phyloP scores from a whole-genome alignment of 345 rosid species.

The Eucalyptus curtisii region DNA sequence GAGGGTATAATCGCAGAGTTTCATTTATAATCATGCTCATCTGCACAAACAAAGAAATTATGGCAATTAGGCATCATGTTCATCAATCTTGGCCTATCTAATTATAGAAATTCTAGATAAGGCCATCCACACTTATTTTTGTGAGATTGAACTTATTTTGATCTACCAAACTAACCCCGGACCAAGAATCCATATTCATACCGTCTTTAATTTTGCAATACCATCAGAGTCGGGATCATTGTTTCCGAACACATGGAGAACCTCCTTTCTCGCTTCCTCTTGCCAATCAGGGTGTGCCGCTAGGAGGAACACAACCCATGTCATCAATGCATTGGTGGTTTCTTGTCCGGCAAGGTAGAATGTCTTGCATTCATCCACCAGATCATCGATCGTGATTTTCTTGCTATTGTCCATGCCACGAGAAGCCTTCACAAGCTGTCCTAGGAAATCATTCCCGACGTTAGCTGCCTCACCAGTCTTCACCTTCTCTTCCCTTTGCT shows the following conservation, averaged over 20 bases:
- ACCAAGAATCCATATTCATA: background rate
- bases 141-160: background rate
- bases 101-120: background rate
- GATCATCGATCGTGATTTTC: slow-evolving; percentile 12
- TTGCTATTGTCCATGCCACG: background rate
- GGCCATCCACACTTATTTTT: background rate
- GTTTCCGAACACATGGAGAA: slow-evolving; percentile 9
- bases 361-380: slow-evolving; percentile 27
- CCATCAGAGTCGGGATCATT: slow-evolving; percentile 9
- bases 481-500: slow-evolving; percentile 5
- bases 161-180: background rate
- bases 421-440: slow-evolving; percentile 8
- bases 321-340: slow-evolving; percentile 1
- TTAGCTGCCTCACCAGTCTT: background rate
- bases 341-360: slow-evolving; percentile 22
- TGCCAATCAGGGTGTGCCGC: slow-evolving; percentile 33
- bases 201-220: slow-evolving; percentile 13
- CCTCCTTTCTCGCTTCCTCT: slow-evolving; percentile 27
- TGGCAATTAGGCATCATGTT: background rate
- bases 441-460: slow-evolving; percentile 14
- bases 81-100: background rate
- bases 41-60: background rate
- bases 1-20: slow-evolving; percentile 19
- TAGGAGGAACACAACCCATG: slow-evolving; percentile 14
- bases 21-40: slow-evolving; percentile 14